Evolutionary conservation across 768 basidiomycete genomes (phyloP).

Genomic region (Naganishia vaughanmartiniae): DNA sequence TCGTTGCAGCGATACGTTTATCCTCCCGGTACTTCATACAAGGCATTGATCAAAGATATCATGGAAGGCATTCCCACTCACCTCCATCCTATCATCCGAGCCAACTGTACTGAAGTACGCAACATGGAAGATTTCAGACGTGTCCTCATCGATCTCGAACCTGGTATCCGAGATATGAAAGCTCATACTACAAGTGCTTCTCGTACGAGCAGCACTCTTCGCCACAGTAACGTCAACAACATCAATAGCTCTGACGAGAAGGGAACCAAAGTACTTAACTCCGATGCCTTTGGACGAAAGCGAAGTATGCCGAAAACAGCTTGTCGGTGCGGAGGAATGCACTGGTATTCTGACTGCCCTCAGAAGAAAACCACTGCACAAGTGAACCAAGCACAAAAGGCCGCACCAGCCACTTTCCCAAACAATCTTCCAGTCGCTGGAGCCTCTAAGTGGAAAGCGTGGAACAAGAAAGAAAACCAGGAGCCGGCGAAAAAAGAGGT

Average conservation of each 20-base stretch:
- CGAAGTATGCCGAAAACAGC: neutral
- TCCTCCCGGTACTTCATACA: slow-evolving; percentile 7
- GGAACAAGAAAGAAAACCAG: neutral
- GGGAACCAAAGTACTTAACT: neutral
- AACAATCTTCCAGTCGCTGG: neutral
- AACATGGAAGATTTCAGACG: slow-evolving; percentile 27
- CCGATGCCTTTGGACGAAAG: neutral
- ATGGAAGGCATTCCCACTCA: neutral
- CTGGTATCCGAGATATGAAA: slow-evolving; percentile 4
- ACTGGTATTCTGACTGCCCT: slow-evolving; percentile 1
- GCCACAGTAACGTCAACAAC: neutral
- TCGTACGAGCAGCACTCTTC: neutral
- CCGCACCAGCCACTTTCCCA: neutral
- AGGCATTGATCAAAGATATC: too few species aligned
- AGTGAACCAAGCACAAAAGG: neutral
- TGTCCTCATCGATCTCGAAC: slow-evolving; percentile 26
- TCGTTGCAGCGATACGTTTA: slow-evolving; percentile 17
- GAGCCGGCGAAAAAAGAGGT: neutral
- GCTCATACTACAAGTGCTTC: neutral
- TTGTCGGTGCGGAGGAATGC: too few species aligned
- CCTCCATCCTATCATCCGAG: slow-evolving; percentile 17
- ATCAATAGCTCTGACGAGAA: neutral
- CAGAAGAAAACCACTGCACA: neutral
- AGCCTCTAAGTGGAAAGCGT: neutral
- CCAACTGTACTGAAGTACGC: slow-evolving; percentile 3